Base-by-base conservation (phyloP, 768 basidiomycete genomes). In the Pisolithus orientalis region DNA sequence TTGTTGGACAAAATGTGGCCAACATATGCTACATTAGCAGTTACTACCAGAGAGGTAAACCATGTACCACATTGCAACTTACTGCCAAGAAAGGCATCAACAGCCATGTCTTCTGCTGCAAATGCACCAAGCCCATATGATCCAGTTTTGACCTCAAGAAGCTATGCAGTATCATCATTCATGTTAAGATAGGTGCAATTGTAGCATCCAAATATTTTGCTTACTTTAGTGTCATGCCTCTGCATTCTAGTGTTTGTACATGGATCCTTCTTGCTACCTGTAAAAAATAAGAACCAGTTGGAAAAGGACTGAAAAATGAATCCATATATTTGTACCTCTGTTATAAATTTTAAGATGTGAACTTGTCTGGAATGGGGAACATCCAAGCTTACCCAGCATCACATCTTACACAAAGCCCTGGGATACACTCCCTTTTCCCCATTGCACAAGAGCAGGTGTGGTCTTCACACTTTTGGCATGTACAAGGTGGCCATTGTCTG, bases 361-460 rank as follows among this genome's bases (percentile, higher is more conserved):
- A 46, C 17, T 53, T 1, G 49, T 32, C 14, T 21, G 0, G 1
- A 50, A 32, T 6, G 3, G 28, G 1, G 3, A 38, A 9, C 6
- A 39, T 3, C 13, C 3, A 10, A 49, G 61, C 66, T 57, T 49
- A 75, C 75, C 72, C 65, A 51, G 76, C 72, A 62, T 74, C 65
- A 55, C 80, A 82, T 1, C 44, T 58, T 0, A 56, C 31, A 59
- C 82, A 84, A 5, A 76, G 49, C 9, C 78, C 79, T 16, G 81
- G 80, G 53, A 78, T 71, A 54, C 82, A 84, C 60, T 83, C 81
- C 45, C 76, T 67, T 0, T 27, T 39, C 0, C 59, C 25, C 6
- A 37, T 47, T 1, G 32, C 48, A 62, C 82, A 83, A 1, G 59
- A 37, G 57, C 80, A 83, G 3, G 32, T 50, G 0, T 45, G 39